Base-by-base conservation (phyloP, 768 basidiomycete genomes). In the Calocera viscosa region DNA sequence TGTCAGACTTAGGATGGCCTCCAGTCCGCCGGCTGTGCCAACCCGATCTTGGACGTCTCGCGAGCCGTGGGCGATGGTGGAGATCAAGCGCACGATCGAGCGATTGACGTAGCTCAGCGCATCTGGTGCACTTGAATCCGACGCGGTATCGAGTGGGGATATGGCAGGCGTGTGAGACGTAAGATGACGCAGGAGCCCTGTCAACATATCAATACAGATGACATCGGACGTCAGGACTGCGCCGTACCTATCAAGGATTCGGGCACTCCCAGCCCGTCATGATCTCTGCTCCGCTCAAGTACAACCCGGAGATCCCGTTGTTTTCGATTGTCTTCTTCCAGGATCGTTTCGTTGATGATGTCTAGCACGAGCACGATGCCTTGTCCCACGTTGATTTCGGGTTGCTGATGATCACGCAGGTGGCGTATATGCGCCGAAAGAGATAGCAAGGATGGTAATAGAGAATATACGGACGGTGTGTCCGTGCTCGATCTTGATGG, bases 21-120 rank as follows among this genome's bases (percentile, higher is more conserved):
- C 82, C 68, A 96, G 84, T 53, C 93, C 93, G 26, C 84, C 88
- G 69, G 81, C 84, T 38, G 75, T 75, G 63, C 93, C 82, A 41
- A 87, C 81, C 10, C 85, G 82, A 75, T 95, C 89, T 73, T 94
- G 93, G 43, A 87, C 84, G 33, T 76, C 79, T 73, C 76, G 84
- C 70, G 81, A 80, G 49, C 81, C 82, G 72, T 89, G 83, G 65
- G 84, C 85, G 14, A 95, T 76, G 60, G 90, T 81, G 5, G 91
- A 91, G n/a, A 95, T 78, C 14, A 95, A 78, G 19, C 90, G 87
- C n/a, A 94, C 89, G 39, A 96, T 81, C 76, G 94, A 91, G 49
- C 91, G 83, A 76, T 95, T 95, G 68, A 96, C 78, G 74, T 91
- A 90, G 53, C 53, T 60, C 30, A 60, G 19, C 53, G 53, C 53